Conservation (phyloP, 1,284 basidiomycete genomes). For the Anthracocystis walkeri region DNA sequence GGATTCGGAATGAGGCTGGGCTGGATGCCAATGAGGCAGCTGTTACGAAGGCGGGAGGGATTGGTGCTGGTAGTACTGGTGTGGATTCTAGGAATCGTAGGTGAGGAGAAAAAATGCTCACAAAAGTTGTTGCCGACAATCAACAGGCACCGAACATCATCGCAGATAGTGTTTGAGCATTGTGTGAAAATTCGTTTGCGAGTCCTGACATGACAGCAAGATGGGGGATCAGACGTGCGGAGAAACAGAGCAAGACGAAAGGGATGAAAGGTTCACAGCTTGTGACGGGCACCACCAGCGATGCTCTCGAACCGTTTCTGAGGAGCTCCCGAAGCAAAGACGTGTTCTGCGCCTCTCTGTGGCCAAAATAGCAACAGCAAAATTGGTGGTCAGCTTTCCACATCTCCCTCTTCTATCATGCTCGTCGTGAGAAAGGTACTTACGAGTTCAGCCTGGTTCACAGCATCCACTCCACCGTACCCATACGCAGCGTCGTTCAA, state of each 20-base stretch:
- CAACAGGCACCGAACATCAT: not conserved
- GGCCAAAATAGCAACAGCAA: not conserved
- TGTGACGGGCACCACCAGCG: conserved; percentile 53
- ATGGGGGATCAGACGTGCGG: not conserved
- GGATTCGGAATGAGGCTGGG: conserved; percentile 85
- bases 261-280: conserved; percentile 27
- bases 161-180: not conserved
- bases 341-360: conserved; percentile 50
- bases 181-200: too few relatives aligned
- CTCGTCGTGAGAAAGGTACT: conserved; percentile 14
- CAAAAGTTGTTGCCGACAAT: not conserved
- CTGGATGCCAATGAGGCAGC: conserved; percentile 82
- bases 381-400: conserved; percentile 1
- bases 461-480: conserved; percentile 28
- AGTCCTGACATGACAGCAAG: too few relatives aligned
- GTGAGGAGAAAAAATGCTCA: conserved; percentile 16
- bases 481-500: conserved; percentile 52
- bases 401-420: not conserved
- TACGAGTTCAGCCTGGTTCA: conserved; percentile 55
- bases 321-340: conserved; percentile 49
- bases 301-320: conserved; percentile 42
- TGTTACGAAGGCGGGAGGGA: conserved; percentile 49
- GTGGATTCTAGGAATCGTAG: conserved; percentile 52
- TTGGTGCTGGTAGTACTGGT: conserved; percentile 44
- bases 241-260: not conserved